Conservation (phyloP, 306 rosid genomes). For the Corylus heterophylla region DNA sequence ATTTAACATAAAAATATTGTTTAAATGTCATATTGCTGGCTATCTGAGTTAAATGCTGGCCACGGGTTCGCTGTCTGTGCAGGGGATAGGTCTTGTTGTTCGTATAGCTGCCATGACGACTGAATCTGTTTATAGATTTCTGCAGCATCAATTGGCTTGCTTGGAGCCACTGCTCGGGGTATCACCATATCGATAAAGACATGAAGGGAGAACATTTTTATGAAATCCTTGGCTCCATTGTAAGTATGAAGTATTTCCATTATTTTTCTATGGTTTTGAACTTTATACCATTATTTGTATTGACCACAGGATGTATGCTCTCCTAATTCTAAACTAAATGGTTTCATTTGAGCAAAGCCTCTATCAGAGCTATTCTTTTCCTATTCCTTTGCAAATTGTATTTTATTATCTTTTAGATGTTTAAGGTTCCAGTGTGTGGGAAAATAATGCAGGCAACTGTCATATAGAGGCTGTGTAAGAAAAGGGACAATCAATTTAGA, state of each 20-base stretch:
- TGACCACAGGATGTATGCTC: neutral
- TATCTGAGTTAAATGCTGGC: slow-evolving; percentile 15
- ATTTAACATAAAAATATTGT: neutral
- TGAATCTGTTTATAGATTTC: slow-evolving; percentile 75
- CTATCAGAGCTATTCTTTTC: no score
- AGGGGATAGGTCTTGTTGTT: slow-evolving; percentile 72
- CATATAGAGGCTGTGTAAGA: neutral
- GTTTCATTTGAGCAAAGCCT: no score
- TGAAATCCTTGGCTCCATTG: no score
- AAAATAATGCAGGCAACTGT: neutral
- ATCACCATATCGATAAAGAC: slow-evolving; percentile 63
- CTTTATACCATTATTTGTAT: neutral
- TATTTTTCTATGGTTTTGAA: neutral
- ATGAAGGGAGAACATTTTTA: neutral
- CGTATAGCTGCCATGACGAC: slow-evolving; percentile 86
- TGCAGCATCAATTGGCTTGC: slow-evolving; percentile 65
- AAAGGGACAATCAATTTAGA: neutral
- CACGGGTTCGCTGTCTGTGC: slow-evolving; percentile 24
- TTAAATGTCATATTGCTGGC: slow-evolving; percentile 4
- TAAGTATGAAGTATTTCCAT: neutral
- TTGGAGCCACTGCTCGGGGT: slow-evolving; percentile 78
- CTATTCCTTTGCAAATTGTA: neutral
- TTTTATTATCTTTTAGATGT: neutral
- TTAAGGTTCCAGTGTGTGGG: neutral
- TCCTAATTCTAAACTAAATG: no score